Percentiles rank a stretch among this genome's conserved stretches.
Conservation (phyloP, 2,329 filamentous ascomycete species). For the Neofusicoccum sp. region DNA sequence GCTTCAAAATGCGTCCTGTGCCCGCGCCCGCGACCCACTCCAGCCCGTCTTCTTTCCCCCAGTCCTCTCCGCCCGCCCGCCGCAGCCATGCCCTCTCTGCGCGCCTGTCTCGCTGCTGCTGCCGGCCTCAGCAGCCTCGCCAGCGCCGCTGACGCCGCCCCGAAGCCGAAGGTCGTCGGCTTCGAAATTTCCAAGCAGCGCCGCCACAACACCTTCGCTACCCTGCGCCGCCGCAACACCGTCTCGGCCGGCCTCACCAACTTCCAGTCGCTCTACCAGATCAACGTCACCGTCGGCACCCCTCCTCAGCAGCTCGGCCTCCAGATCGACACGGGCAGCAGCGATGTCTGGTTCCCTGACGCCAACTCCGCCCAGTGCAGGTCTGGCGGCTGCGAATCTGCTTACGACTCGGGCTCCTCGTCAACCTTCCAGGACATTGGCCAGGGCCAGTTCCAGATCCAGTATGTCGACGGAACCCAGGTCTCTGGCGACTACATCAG, state of each 20-base stretch:
- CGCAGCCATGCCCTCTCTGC: not conserved
- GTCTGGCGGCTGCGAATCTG: not conserved
- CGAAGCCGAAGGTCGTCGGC: conserved; percentile 7
- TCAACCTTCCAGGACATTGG: conserved; percentile 14
- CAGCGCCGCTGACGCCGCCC: not conserved
- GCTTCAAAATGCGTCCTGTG: not conserved
- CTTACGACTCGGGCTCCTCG: not conserved
- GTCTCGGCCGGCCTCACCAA: conserved; percentile 2
- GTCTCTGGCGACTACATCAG: conserved; percentile 9
- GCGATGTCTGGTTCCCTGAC: conserved; percentile 14
- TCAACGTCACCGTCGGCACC: conserved; percentile 20
- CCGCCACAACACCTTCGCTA: not conserved
- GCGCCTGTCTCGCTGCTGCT: not conserved
- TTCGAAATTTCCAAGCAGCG: conserved; percentile 9
- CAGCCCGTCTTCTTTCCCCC: not conserved
- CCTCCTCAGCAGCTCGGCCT: conserved; percentile 13
- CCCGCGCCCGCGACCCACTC: not conserved
- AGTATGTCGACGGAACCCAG: conserved; percentile 14
- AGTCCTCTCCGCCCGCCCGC: not conserved
- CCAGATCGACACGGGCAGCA: conserved; percentile 17
- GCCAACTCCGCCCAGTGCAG: not conserved
- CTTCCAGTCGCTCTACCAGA: conserved; percentile 8
- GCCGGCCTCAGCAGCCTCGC: conserved; percentile 3
- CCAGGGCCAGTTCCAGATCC: not conserved
- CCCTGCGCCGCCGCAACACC: conserved; percentile 1